Evolutionary conservation across 805 yeast genomes (phyloP).

Genomic region (Priceomyces castillae): DNA sequence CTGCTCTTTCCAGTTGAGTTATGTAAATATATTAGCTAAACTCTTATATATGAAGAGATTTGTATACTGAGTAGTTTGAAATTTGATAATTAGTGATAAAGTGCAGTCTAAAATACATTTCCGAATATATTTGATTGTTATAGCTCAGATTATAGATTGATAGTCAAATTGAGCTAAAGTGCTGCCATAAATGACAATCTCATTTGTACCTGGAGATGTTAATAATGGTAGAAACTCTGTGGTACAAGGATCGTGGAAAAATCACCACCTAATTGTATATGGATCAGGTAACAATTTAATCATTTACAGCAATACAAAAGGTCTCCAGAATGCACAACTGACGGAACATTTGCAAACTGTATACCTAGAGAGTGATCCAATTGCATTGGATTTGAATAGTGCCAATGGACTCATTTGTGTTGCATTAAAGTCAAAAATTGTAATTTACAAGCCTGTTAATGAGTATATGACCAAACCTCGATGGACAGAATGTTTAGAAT

Average conservation of each 20-base stretch:
- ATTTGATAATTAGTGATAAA: no score
- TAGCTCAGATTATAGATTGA: no score
- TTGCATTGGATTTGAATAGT: conserved; percentile 61
- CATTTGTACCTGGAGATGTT: conserved; percentile 85
- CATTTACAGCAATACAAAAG: conserved; percentile 25
- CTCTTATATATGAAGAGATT: no score
- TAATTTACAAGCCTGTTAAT: conserved; percentile 56
- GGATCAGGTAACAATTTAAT: conserved; percentile 89
- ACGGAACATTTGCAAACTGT: conserved; percentile 65
- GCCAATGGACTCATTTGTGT: conserved; percentile 60
- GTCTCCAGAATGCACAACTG: conserved; percentile 5
- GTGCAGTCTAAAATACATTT: no score
- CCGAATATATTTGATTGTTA: no score
- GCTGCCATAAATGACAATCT: conserved; percentile 63
- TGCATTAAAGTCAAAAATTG: conserved; percentile 42
- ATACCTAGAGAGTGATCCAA: conserved; percentile 64
- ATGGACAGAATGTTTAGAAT: conserved; percentile 42
- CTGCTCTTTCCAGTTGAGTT: no score
- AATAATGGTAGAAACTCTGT: conserved; percentile 54
- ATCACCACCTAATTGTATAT: conserved; percentile 62
- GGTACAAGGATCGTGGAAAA: conserved; percentile 63
- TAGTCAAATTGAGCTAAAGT: no score
- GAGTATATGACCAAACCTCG: conserved; percentile 42
- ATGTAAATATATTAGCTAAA: no score
- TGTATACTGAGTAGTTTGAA: no score